A percentile compares a stretch with the other conserved stretches of the same genome.
Conservation (phyloP, 495 filamentous ascomycete species). For the Annulohypoxylon nitens region DNA sequence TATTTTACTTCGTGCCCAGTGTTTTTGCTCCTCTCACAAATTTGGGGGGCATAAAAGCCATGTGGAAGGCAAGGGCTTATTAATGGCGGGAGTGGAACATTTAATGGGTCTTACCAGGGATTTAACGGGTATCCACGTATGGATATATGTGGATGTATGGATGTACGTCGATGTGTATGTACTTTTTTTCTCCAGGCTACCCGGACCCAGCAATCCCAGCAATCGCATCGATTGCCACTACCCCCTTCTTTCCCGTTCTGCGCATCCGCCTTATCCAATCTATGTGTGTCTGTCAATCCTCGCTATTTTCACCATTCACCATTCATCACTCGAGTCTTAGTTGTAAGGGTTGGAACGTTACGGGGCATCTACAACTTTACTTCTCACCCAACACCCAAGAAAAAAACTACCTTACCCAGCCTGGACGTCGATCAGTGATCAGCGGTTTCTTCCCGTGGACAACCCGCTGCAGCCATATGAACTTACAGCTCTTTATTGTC, state of each 20-base stretch:
- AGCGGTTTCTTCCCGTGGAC: slow-evolving; percentile 29
- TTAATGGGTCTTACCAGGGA: slow-evolving; percentile 11
- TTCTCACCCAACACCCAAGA: background rate
- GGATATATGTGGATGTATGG: too few species aligned
- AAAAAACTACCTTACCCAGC: slow-evolving; percentile 42
- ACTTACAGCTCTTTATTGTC: slow-evolving; percentile 25
- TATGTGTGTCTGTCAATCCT: background rate
- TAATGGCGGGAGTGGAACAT: slow-evolving; percentile 19
- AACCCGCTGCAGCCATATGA: slow-evolving; percentile 32
- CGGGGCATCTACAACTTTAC: background rate
- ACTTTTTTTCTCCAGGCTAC: background rate
- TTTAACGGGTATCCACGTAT: background rate
- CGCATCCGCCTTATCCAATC: slow-evolving; percentile 29
- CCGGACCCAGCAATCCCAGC: slow-evolving; percentile 2
- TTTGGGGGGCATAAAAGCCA: slow-evolving; percentile 28
- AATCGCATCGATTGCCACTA: slow-evolving; percentile 11
- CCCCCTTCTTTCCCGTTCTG: slow-evolving; percentile 13
- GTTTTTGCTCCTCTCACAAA: background rate
- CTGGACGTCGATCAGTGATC: slow-evolving; percentile 45
- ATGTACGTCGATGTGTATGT: too few species aligned
- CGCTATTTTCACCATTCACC: background rate
- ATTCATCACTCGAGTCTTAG: background rate
- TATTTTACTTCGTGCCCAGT: slow-evolving; percentile 2
- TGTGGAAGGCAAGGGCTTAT: slow-evolving; percentile 41
- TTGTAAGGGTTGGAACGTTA: slow-evolving; percentile 25